Conservation (phyloP, 768 basidiomycete species). For the Boletus tomentosulus region DNA sequence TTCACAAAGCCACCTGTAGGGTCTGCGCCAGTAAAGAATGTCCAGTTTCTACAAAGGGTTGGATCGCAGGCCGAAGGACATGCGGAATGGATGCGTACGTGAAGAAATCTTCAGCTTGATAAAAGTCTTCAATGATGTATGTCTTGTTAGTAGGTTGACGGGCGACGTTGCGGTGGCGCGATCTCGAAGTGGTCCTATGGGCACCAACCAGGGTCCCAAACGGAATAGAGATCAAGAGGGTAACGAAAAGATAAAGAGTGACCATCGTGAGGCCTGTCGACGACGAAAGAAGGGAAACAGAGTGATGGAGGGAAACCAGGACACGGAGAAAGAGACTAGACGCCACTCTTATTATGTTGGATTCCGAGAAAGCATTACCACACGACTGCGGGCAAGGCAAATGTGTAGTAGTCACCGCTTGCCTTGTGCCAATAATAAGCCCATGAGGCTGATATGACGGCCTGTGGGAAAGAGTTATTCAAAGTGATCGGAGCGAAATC, state of each 20-base stretch:
- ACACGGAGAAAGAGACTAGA: background rate
- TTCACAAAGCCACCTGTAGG: constrained; percentile 70
- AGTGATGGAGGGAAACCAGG: background rate
- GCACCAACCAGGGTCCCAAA: constrained; percentile 38
- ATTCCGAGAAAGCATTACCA: constrained; percentile 1
- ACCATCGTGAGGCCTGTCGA: constrained; percentile 25
- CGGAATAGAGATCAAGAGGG: constrained; percentile 30
- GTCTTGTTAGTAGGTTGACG: constrained; percentile 23
- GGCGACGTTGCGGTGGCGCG: constrained; percentile 28
- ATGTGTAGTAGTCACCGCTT: background rate
- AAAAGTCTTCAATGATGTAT: constrained; percentile 38
- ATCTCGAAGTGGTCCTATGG: constrained; percentile 19
- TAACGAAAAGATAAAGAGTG: constrained; percentile 31
- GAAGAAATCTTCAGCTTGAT: constrained; percentile 54
- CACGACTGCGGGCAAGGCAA: background rate
- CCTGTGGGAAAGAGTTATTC: background rate
- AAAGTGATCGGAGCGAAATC: background rate
- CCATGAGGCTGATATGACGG: constrained; percentile 1
- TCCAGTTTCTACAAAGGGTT: constrained; percentile 49
- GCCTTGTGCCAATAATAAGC: constrained; percentile 18
- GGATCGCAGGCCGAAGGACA: background rate
- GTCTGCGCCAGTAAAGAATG: constrained; percentile 59
- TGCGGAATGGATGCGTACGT: constrained; percentile 38
- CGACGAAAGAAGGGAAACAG: constrained; percentile 1
- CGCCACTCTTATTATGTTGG: constrained; percentile 1